Conservation (phyloP, 2,329 filamentous ascomycete genomes). For the Dactylella cylindrospora region DNA sequence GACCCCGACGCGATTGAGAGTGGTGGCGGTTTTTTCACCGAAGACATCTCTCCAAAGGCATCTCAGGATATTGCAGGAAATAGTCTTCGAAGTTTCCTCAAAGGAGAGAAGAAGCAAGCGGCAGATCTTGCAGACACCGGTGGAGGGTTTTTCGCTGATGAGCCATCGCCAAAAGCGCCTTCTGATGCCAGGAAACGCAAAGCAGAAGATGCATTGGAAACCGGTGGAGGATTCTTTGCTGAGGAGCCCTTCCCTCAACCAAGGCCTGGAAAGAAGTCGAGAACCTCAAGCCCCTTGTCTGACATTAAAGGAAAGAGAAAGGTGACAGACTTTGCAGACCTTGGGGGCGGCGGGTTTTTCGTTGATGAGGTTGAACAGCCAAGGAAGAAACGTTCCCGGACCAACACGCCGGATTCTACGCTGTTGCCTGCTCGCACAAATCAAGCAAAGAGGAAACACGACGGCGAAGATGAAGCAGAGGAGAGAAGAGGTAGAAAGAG, state of each 20-base stretch:
- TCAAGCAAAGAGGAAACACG: not conserved
- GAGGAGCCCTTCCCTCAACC: no score
- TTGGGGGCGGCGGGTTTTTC: constrained; percentile 14
- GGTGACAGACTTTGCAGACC: not conserved
- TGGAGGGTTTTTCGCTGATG: constrained; percentile 20
- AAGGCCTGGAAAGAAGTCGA: no score
- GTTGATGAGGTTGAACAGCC: constrained; percentile 52
- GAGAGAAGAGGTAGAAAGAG: not conserved
- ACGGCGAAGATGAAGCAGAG: not conserved
- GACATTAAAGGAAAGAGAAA: no score
- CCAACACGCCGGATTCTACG: not conserved
- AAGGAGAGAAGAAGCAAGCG: not conserved
- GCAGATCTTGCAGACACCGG: not conserved
- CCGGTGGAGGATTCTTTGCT: constrained; percentile 2
- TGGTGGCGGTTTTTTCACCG: constrained; percentile 12
- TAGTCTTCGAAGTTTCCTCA: not conserved
- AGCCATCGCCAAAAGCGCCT: constrained; percentile 1
- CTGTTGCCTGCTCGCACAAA: not conserved
- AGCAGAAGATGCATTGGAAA: constrained; percentile 1
- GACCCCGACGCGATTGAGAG: constrained; percentile 13
- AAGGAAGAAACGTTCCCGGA: constrained; percentile 1
- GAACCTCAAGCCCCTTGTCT: no score
- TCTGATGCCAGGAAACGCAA: not conserved
- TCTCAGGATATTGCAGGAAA: not conserved
- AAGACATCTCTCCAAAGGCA: not conserved